Base-by-base conservation (phyloP, 2,329 filamentous ascomycete species). In the Nemania bipapillata region DNA sequence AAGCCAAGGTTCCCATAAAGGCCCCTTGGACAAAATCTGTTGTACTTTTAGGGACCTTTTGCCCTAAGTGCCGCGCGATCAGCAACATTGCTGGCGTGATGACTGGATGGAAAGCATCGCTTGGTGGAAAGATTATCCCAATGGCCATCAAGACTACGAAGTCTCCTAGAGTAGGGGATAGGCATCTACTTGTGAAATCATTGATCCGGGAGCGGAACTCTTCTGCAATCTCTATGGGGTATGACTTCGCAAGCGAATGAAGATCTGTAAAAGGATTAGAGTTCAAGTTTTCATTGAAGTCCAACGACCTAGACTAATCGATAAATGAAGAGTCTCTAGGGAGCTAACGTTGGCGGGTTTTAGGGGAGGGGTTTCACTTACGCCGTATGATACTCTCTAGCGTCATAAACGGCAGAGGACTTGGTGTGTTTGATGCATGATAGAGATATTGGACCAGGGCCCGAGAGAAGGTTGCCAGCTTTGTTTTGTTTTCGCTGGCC, bases 101-200 rank as follows among this genome's bases (percentile, higher is more conserved):
- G 40, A 98, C 93, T 74, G 96, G 91, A 76, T 99, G 96, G 80
- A 98, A 99, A 81, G 98, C 94, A 80, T 99, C 96, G 0, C 94
- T 97, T 0, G 96, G 97, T 4, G 96, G 94, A 76, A 97, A 99
- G 61, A 96, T 92, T 1, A 89, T 90, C 47, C 91, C 89, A 68
- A 97, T 88, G 0, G 93, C 94, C 0, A 93, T 94, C 40, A 99
- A 83, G n/a, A 97, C 82, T 24, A 94, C 82, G 22, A 99, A 81
- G 75, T 99, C 94, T 20, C 93, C 92, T 74, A 78, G 86, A 76
- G 79, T 86, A 74, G 85, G 88, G 7, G 82, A 79, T 40, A 89
- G 79, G 4, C 86, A 83, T 40, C 88, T 82, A 35, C 79, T 75
- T 57, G 81, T 80, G 49, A 90, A 84, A n/a, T 86, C 83, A 61